phyloP scores from a whole-genome alignment of 306 rosid species.

The Myrica gale region DNA sequence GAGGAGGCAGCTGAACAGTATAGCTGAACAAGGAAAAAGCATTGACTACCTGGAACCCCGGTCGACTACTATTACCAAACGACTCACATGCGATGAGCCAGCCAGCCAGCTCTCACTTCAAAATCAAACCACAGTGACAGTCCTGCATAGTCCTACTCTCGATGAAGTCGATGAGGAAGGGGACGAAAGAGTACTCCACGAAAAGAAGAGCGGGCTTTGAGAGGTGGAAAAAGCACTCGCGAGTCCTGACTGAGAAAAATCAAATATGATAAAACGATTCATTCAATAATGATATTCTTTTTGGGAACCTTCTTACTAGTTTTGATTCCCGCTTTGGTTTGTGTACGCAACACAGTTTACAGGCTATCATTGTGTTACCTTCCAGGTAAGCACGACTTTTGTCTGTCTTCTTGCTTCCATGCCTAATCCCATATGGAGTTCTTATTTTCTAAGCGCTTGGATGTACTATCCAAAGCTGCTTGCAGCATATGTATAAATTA shows the following conservation, averaged over 20 bases:
- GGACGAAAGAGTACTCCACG: constrained; percentile 39
- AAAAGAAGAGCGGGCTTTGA: constrained; percentile 38
- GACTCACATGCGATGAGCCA: constrained; percentile 47
- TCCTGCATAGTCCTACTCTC: constrained; percentile 9
- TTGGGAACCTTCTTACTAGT: constrained; percentile 27
- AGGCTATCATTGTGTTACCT: constrained; percentile 17
- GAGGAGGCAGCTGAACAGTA: constrained; percentile 43
- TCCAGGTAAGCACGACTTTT: background rate
- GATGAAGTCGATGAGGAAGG: constrained; percentile 19
- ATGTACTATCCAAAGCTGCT: background rate
- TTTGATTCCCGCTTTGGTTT: constrained; percentile 6
- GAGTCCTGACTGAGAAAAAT: constrained; percentile 12
- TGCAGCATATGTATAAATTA: background rate
- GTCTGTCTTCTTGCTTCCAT: background rate
- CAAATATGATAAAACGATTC: background rate
- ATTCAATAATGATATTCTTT: constrained; percentile 1
- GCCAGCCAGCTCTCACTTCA: constrained; percentile 13
- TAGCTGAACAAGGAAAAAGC: constrained; percentile 35
- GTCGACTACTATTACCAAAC: constrained; percentile 25
- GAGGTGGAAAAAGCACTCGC: constrained; percentile 8
- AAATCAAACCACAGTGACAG: constrained; percentile 18
- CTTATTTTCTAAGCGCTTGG: background rate
- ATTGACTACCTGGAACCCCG: constrained; percentile 40
- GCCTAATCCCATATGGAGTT: background rate
- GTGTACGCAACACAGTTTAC: background rate